Evolutionary conservation across 73 alveolate species (phyloP).

Genomic region (Tetrahymena elliotti): DNA sequence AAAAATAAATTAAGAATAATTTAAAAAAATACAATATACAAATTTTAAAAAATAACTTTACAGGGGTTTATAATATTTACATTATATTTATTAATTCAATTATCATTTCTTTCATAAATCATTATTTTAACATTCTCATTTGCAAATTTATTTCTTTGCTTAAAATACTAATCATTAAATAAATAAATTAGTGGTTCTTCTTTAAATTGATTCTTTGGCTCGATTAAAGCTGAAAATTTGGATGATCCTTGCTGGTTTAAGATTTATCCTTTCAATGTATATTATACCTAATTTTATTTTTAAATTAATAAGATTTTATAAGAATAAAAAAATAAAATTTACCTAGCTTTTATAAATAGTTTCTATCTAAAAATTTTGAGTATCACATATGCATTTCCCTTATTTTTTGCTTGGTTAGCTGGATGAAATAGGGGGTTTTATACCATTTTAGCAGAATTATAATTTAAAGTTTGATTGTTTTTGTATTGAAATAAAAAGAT

Average conservation of each 20-base stretch:
- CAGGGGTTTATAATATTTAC: not conserved
- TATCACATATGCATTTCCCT: not conserved
- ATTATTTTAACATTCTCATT: not conserved
- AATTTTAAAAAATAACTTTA: no score
- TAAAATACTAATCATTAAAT: not conserved
- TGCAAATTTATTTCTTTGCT: not conserved
- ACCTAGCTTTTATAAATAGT: not conserved
- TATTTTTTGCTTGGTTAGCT: not conserved
- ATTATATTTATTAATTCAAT: not conserved
- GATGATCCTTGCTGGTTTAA: not conserved
- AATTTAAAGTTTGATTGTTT: not conserved
- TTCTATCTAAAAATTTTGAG: not conserved
- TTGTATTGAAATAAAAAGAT: not conserved
- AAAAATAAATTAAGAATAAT: no score
- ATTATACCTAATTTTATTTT: not conserved
- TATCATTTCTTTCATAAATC: not conserved
- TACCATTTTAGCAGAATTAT: not conserved
- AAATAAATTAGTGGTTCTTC: not conserved
- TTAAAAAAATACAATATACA: no score
- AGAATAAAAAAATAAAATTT: not conserved
- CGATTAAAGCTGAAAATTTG: not conserved
- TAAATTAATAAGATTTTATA: not conserved
- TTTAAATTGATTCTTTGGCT: not conserved
- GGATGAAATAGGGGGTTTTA: not conserved
- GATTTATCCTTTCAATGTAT: not conserved